Base-by-base conservation (phyloP, 352 stramenopile species). In the Lagenidium giganteum region DNA sequence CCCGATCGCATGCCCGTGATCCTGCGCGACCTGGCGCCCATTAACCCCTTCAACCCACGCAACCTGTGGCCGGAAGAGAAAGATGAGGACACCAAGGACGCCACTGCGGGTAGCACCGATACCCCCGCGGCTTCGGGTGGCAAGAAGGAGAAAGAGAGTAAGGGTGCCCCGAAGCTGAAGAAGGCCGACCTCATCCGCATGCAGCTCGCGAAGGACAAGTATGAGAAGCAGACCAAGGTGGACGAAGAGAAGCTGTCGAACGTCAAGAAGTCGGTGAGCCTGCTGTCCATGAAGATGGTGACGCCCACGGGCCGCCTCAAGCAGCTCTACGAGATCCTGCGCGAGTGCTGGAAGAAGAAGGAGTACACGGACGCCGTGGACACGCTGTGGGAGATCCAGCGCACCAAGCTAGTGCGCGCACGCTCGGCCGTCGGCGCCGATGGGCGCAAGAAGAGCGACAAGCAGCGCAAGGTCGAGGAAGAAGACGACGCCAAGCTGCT, bases 241-340 rank as follows among this genome's bases (percentile, higher is more conserved):
- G 81, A 93, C 51, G 81, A 93, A 42, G 81, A 93, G 64, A 93
- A 93, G 54, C 69, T 93, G 24, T 61, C 74, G 29, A 93, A 93
- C 48, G 78, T 90, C 5, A 93, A 93, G 48, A 88, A 86, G 50
- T 67, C 72, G 31, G 87, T 74, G 43, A 88, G 84, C 42, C 46
- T 90, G 36, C 49, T 90, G 21, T 68, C 71, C 30, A 93, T 93
- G 81, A 89, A 90, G 62, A 90, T 93, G 81, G 69, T 76, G 14
- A 93, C 81, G 12, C 73, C 81, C 12, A 90, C 78, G 17, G 81
- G 81, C 13, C 64, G 78, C 1, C 48, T 93, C 28, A 93, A 93
- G 43, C 78, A 89, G 56, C 56, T 93, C 8, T 93, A 93, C 49
- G 78, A 93, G 62, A 91, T 93, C 51, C 59, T 90, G 26, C 72